These are phyloP conservation scores for Komagataella phaffii DNA, from an alignment of 805 yeast species.

Conservation along the genomic window DNA sequence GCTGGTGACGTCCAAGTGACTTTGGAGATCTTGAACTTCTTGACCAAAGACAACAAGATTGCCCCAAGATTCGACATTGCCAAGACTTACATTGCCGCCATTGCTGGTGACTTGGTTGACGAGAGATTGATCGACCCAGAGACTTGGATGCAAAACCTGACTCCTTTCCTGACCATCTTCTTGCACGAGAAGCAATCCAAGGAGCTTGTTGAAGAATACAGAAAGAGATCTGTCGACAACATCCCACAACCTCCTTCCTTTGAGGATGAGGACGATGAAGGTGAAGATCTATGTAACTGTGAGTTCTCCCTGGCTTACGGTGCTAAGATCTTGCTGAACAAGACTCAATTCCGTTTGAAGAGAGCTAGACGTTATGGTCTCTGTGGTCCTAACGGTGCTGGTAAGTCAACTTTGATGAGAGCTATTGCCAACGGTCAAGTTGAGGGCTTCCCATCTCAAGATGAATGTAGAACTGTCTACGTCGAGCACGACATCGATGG, in stretches of 20 bases:
- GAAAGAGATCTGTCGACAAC: slow-evolving; percentile 95
- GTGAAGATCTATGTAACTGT: slow-evolving; percentile 99
- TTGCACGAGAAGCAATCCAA: slow-evolving; percentile 87
- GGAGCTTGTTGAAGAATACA: slow-evolving; percentile 83
- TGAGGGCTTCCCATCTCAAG: slow-evolving; percentile 99
- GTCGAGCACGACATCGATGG: slow-evolving; percentile 99
- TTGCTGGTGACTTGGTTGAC: slow-evolving; percentile 98
- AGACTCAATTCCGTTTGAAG: slow-evolving; percentile 97
- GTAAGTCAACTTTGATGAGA: slow-evolving; percentile 95
- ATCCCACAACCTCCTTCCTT: slow-evolving; percentile 92
- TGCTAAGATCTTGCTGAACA: slow-evolving; percentile 99
- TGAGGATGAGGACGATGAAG: slow-evolving; percentile 91
- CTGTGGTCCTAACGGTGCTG: slow-evolving; percentile 96
- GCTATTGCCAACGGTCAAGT: slow-evolving; percentile 89
- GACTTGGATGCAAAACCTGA: slow-evolving; percentile 79
- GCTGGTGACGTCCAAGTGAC: slow-evolving; percentile 96
- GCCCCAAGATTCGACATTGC: slow-evolving; percentile 72
- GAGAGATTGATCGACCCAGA: slow-evolving; percentile 91
- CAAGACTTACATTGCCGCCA: slow-evolving; percentile 76
- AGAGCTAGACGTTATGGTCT: slow-evolving; percentile 97
- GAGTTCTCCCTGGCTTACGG: slow-evolving; percentile 99
- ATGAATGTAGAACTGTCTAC: slow-evolving; percentile 97
- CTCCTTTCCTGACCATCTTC: slow-evolving; percentile 94
- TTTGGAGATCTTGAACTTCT: slow-evolving; percentile 63
- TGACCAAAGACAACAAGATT: slow-evolving; percentile 54